phyloP scores from a whole-genome alignment of 805 yeast species.

The Saccharomyces jurei region DNA sequence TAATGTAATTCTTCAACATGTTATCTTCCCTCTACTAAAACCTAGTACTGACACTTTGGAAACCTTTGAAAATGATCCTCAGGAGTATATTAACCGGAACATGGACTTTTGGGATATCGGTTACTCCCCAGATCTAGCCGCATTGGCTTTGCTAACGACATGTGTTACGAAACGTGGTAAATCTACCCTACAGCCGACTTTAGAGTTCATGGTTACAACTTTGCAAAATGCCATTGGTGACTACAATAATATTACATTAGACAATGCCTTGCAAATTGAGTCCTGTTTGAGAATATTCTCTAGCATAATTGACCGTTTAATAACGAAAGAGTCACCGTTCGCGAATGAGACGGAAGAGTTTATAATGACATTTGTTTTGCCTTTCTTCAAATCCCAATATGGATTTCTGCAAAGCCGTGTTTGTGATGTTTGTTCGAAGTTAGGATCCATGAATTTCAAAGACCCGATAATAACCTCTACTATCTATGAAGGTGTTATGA shows the following conservation, averaged over 20 bases:
- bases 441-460: conserved; percentile 52
- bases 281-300: conserved; percentile 77
- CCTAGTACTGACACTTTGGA: conserved; percentile 63
- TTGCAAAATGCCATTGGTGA: conserved; percentile 28
- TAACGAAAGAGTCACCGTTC: conserved; percentile 49
- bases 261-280: conserved; percentile 60
- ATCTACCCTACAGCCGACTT: conserved; percentile 49
- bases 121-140: conserved; percentile 69
- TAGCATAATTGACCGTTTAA: conserved; percentile 52
- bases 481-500: conserved; percentile 40
- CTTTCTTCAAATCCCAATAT: conserved; percentile 54
- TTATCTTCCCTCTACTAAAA: conserved; percentile 68
- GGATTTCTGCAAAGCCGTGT: conserved; percentile 72
- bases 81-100: conserved; percentile 71
- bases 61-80: conserved; percentile 77
- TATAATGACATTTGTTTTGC: conserved; percentile 55
- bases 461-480: conserved; percentile 31
- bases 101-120: conserved; percentile 59
- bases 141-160: conserved; percentile 62
- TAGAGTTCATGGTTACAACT: conserved; percentile 50
- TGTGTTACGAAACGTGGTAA: conserved; percentile 62
- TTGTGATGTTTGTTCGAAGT: conserved; percentile 55
- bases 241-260: conserved; percentile 30
- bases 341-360: conserved; percentile 60
- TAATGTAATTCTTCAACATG: conserved; percentile 55